Conservation (phyloP, 495 filamentous ascomycete species). For the Viridothelium virens region DNA sequence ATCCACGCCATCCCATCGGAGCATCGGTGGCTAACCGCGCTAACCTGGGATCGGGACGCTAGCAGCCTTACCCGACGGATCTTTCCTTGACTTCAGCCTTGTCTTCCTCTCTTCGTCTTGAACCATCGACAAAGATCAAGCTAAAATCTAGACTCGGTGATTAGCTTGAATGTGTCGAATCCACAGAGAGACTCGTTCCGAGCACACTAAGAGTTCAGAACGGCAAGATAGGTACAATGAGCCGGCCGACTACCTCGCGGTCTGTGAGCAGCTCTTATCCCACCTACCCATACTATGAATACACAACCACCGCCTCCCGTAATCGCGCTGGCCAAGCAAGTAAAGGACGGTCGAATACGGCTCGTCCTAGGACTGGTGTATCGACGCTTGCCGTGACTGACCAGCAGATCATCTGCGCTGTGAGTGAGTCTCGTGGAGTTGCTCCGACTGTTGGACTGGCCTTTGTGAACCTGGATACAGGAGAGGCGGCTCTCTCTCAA, state of each 20-base stretch:
- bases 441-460: slow-evolving; percentile 84
- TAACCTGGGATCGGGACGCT: neutral
- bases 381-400: slow-evolving; percentile 52
- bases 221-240: slow-evolving; percentile 22
- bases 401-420: slow-evolving; percentile 79
- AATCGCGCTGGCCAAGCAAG: slow-evolving; percentile 40
- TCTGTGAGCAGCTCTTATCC: neutral
- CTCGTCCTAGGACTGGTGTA: slow-evolving; percentile 58
- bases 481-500: slow-evolving; percentile 77
- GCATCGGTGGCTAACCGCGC: neutral
- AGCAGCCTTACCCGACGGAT: neutral
- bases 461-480: slow-evolving; percentile 76
- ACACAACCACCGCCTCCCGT: slow-evolving; percentile 33
- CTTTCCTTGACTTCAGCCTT: neutral
- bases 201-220: too few relatives aligned
- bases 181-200: too few relatives aligned
- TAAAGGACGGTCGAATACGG: slow-evolving; percentile 43
- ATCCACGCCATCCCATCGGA: too few relatives aligned
- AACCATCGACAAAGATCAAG: slow-evolving; percentile 7
- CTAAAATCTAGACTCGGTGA: neutral
- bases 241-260: neutral
- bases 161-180: neutral
- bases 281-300: slow-evolving; percentile 28
- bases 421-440: slow-evolving; percentile 79
- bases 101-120: slow-evolving; percentile 15